These are phyloP conservation scores for Emericellopsis atlantica DNA, from an alignment of 2,329 filamentous ascomycete genomes.

Conservation along the genomic window DNA sequence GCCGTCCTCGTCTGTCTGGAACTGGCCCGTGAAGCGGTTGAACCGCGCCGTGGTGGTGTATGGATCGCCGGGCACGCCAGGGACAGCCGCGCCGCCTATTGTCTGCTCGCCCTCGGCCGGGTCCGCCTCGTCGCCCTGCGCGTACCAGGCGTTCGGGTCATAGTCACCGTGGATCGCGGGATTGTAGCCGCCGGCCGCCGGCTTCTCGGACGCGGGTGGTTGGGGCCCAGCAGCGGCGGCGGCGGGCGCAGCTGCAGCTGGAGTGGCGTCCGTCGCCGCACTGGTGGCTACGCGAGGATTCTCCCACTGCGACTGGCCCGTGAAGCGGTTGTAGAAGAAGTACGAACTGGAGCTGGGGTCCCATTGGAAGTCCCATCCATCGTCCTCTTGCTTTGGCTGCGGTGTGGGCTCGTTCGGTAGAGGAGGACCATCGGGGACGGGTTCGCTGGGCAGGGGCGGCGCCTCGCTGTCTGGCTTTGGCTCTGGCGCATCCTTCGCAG, in stretches of 20 bases:
- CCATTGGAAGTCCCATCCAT: conserved; percentile 76
- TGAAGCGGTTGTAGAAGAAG: conserved; percentile 80
- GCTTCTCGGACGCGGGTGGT: conserved; percentile 20
- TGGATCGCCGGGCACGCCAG: conserved; percentile 23
- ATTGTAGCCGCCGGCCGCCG: conserved; percentile 68
- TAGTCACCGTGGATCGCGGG: conserved; percentile 94
- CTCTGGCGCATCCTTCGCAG: not conserved
- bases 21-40: conserved; percentile 81
- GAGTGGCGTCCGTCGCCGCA: conserved; percentile 9
- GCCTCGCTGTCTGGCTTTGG: conserved; percentile 8
- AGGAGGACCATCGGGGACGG: conserved; percentile 14
- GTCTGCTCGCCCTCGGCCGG: conserved; percentile 8
- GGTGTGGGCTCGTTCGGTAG: conserved; percentile 25
- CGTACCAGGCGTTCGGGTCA: conserved; percentile 92
- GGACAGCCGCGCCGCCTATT: conserved; percentile 10
- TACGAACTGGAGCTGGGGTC: conserved; percentile 55
- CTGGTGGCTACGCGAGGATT: conserved; percentile 56
- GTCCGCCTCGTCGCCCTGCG: conserved; percentile 32
- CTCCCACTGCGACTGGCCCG: conserved; percentile 66
- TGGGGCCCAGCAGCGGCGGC: not conserved
- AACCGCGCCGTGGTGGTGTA: conserved; percentile 67
- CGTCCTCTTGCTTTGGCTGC: conserved; percentile 39
- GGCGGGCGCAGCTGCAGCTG: conserved; percentile 6
- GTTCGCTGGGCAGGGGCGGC: conserved; percentile 23
- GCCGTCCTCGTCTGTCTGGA: conserved; percentile 54